These are phyloP conservation scores for Graphilbum ipis-grandicollis DNA, from an alignment of 2,329 filamentous ascomycete species.

Conservation along the genomic window DNA sequence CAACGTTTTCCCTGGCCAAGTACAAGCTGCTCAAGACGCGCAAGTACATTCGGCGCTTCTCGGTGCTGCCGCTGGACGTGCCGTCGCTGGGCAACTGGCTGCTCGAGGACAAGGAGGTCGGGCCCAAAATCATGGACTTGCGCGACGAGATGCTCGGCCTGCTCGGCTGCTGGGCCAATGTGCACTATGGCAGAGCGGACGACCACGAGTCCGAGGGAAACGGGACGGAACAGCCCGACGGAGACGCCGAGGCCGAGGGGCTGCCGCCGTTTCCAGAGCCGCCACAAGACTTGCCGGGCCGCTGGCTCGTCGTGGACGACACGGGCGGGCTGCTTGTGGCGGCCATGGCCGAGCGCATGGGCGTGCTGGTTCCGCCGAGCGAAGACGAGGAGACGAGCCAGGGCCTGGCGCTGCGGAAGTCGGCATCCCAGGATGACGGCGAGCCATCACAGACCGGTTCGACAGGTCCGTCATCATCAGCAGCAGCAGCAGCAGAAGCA, in stretches of 20 bases:
- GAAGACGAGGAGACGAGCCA: no score
- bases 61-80: conserved; percentile 68
- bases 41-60: conserved; percentile 84
- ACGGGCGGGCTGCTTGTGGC: conserved; percentile 70
- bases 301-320: conserved; percentile 77
- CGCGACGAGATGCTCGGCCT: conserved; percentile 70
- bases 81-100: conserved; percentile 59
- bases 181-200: conserved; percentile 47
- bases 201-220: conserved; percentile 7
- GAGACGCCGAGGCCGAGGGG: background rate
- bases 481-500: background rate
- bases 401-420: background rate
- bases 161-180: conserved; percentile 76
- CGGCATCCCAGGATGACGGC: no score
- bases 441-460: no score
- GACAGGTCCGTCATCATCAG: no score
- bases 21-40: conserved; percentile 89
- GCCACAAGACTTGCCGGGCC: conserved; percentile 12
- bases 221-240: conserved; percentile 11
- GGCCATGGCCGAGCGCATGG: conserved; percentile 77
- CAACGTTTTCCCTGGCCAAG: conserved; percentile 80
- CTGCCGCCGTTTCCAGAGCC: background rate
- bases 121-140: conserved; percentile 62
- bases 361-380: conserved; percentile 50
- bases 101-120: conserved; percentile 61